Base-by-base conservation (phyloP, 768 basidiomycete species). In the Strobilomyces dryophilus region DNA sequence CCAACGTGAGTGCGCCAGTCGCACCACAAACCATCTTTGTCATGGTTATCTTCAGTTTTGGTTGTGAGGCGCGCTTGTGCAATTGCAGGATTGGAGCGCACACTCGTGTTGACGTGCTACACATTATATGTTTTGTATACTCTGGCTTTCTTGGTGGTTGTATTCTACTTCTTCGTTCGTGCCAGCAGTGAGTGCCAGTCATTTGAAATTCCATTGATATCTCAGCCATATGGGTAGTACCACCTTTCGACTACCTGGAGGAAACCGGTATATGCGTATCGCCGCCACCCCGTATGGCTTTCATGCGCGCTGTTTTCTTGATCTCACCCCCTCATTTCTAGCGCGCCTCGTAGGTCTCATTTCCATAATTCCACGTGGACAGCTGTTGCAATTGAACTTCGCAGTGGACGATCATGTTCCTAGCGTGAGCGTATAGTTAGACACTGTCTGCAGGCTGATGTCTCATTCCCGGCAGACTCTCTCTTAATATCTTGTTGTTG, bases 61-160 rank as follows among this genome's bases (percentile, higher is more conserved):
- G 59, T 68, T 8, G 52, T 53, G 17, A 45, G 66, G 43, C 61
- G 66, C 4, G 54, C 59, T 11, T 68, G 64, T 43, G 66, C 64
- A 15, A 58, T 68, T 32, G 37, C 59, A 48, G 49, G 61, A 20
- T 59, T 52, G 43, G 47, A 31, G 5, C 61, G 46, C 24, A 14
- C 27, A 37, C 3, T 60, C 8, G 31, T 39, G 5, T 2, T 29
- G 0, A 4, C n/a, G 2, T 35, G 43, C 17, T 52, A 44, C 31
- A 14, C 12, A 2, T 3, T 56, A 2, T 68, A 68, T n/a, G 1
- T 47, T 20, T 4, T 57, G 5, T 68, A 54, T 32, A 24, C 51
- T 3, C 0, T 54, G 2, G 17, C 8, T 12, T 4, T 60, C 18
- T 32, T 57, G 24, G 18, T 21, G 2, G 29, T 35, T n/a, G 44